A percentile compares a stretch with the other conserved stretches of the same genome.
Evolutionary conservation across 495 filamentous ascomycete species (phyloP).

Genomic region (Hyaloscypha variabilis): DNA sequence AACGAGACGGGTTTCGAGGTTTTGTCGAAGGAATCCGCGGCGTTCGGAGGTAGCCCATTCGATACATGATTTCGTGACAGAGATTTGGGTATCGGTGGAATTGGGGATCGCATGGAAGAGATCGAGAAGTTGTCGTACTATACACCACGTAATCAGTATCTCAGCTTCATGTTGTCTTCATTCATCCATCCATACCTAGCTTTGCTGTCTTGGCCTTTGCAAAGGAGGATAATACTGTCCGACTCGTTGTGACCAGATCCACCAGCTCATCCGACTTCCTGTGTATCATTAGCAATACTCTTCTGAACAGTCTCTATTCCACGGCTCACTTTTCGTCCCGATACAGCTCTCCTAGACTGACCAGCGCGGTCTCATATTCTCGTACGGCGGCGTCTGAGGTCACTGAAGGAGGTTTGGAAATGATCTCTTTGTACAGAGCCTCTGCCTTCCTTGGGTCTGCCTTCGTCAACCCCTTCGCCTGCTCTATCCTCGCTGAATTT

Average conservation of each 20-base stretch:
- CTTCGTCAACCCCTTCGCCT: constrained; percentile 83
- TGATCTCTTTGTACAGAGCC: constrained; percentile 81
- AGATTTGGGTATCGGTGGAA: constrained; percentile 87
- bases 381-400: constrained; percentile 79
- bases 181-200: constrained; percentile 62
- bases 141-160: constrained; percentile 16
- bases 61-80: constrained; percentile 96
- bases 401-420: constrained; percentile 79
- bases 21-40: constrained; percentile 93
- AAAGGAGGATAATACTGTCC: constrained; percentile 89
- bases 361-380: constrained; percentile 83
- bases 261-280: constrained; percentile 85
- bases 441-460: constrained; percentile 79
- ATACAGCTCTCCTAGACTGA: constrained; percentile 89
- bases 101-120: constrained; percentile 92
- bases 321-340: constrained; percentile 73
- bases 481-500: constrained; percentile 53
- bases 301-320: not conserved
- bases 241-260: constrained; percentile 86
- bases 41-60: constrained; percentile 96
- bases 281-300: constrained; percentile 16
- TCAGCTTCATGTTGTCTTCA: not conserved
- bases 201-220: constrained; percentile 99
- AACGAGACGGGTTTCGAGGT: constrained; percentile 95
- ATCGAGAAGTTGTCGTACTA: constrained; percentile 96